Evolutionary conservation across 2,329 filamentous ascomycete species (phyloP).

Genomic region (Nigrospora sphaerica): DNA sequence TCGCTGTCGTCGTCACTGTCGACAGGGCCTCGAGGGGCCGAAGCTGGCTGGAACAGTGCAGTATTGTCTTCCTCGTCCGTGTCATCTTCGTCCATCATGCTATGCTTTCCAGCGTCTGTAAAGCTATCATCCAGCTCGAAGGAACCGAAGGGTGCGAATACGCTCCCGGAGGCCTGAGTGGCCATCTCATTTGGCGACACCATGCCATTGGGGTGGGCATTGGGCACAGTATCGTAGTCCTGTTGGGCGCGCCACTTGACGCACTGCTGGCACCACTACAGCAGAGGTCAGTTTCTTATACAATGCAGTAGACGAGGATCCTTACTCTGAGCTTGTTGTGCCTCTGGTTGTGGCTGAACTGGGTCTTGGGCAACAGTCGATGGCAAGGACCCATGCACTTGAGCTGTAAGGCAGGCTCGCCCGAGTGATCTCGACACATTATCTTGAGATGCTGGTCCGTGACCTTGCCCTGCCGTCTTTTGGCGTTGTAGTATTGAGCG

Average conservation of each 20-base stretch:
- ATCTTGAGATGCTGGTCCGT: conserved; percentile 15
- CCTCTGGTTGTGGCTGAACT: conserved; percentile 26
- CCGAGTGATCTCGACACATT: conserved; percentile 19
- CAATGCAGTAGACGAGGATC: neutral
- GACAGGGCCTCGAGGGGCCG: neutral
- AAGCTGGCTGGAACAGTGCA: too few relatives aligned
- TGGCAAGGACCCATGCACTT: conserved; percentile 25
- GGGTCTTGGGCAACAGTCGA: conserved; percentile 11
- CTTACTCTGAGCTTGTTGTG: conserved; percentile 12
- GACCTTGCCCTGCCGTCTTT: conserved; percentile 6
- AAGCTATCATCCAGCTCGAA: neutral
- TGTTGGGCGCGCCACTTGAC: conserved; percentile 20
- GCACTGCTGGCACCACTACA: conserved; percentile 27
- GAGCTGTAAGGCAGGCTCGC: conserved; percentile 7
- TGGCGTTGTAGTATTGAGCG: conserved; percentile 12
- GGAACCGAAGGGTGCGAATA: neutral
- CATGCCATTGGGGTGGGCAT: conserved; percentile 11
- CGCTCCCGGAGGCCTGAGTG: neutral
- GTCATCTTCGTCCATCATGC: neutral
- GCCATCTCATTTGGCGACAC: conserved; percentile 3
- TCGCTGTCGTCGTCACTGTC: conserved; percentile 3
- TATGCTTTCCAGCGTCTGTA: neutral
- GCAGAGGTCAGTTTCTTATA: neutral
- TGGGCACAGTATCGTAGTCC: conserved; percentile 14
- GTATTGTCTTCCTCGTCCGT: neutral